Evolutionary conservation across 208 protist species (phyloP).

Genomic region (Trypanosoma platydactyli): DNA sequence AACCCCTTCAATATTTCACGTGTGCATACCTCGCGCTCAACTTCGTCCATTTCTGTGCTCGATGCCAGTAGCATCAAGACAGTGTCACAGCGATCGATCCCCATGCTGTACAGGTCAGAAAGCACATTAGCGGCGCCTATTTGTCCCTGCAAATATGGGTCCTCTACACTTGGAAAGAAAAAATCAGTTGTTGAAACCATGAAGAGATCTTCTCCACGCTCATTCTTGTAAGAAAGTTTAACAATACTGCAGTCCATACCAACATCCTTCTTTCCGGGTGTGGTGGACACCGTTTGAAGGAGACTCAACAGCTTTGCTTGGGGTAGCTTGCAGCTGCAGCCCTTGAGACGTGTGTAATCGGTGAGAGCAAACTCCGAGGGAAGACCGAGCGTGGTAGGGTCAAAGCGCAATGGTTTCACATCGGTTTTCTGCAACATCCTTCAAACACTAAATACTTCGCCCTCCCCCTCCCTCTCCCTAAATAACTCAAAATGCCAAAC

Average conservation of each 20-base stretch:
- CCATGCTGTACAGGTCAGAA: conserved; percentile 97
- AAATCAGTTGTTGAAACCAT: conserved; percentile 96
- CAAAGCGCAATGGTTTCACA: conserved; percentile 57
- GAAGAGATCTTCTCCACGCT: conserved; percentile 54
- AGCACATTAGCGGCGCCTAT: conserved; percentile 97
- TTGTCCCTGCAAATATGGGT: conserved; percentile 94
- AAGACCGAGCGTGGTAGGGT: conserved; percentile 72
- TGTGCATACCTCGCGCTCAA: conserved; percentile 79
- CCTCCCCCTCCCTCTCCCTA: too few species aligned
- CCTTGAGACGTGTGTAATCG: conserved; percentile 88
- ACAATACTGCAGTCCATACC: conserved; percentile 94
- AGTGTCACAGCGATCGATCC: conserved; percentile 92
- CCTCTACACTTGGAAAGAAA: conserved; percentile 96
- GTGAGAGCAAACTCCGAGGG: conserved; percentile 84
- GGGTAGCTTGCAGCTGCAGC: conserved; percentile 95
- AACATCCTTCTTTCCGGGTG: conserved; percentile 73
- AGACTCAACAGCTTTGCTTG: conserved; percentile 88
- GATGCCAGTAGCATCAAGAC: conserved; percentile 95
- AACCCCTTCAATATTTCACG: conserved; percentile 94
- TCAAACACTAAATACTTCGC: not conserved
- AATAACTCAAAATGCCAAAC: not conserved
- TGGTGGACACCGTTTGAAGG: conserved; percentile 71
- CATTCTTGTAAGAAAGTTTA: conserved; percentile 64
- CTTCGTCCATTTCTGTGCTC: conserved; percentile 91
- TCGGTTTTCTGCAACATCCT: conserved; percentile 25